phyloP scores from a whole-genome alignment of 1,139 yeast species.

The Yamadazyma mexicana region DNA sequence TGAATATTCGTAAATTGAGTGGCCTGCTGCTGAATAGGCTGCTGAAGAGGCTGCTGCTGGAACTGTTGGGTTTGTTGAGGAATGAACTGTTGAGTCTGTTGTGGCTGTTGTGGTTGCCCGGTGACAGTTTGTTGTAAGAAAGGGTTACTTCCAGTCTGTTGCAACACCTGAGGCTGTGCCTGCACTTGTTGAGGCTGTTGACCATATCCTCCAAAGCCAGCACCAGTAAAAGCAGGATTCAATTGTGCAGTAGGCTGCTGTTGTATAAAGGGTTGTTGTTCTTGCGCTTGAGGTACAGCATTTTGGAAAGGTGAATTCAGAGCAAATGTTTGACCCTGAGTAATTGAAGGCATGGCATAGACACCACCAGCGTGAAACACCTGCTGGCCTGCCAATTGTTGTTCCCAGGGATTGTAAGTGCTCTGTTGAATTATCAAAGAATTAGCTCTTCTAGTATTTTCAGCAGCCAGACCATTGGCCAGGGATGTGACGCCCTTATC shows the following conservation, averaged over 20 bases:
- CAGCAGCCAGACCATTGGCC: neutral
- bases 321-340: slow-evolving; percentile 13
- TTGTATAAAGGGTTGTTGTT: slow-evolving; percentile 9
- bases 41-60: slow-evolving; percentile 9
- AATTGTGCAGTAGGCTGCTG: slow-evolving; percentile 12
- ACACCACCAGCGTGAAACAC: slow-evolving; percentile 14
- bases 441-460: slow-evolving; percentile 22
- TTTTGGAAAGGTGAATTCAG: slow-evolving; percentile 9
- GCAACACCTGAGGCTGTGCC: neutral
- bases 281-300: slow-evolving; percentile 4
- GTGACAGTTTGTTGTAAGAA: slow-evolving; percentile 3
- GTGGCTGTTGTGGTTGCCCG: slow-evolving; percentile 20
- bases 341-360: slow-evolving; percentile 13
- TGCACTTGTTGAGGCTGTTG: slow-evolving; percentile 23
- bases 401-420: slow-evolving; percentile 48
- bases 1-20: slow-evolving; percentile 10
- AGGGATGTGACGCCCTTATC: slow-evolving; percentile 8
- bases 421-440: slow-evolving; percentile 43
- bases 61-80: slow-evolving; percentile 12
- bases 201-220: slow-evolving; percentile 58
- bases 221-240: slow-evolving; percentile 48
- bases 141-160: slow-evolving; percentile 1
- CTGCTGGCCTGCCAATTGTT: slow-evolving; percentile 11
- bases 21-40: slow-evolving; percentile 15
- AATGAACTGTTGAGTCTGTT: slow-evolving; percentile 9